phyloP scores from a whole-genome alignment of 2,329 filamentous ascomycete species.

The Ambrosiella cleistominuta region DNA sequence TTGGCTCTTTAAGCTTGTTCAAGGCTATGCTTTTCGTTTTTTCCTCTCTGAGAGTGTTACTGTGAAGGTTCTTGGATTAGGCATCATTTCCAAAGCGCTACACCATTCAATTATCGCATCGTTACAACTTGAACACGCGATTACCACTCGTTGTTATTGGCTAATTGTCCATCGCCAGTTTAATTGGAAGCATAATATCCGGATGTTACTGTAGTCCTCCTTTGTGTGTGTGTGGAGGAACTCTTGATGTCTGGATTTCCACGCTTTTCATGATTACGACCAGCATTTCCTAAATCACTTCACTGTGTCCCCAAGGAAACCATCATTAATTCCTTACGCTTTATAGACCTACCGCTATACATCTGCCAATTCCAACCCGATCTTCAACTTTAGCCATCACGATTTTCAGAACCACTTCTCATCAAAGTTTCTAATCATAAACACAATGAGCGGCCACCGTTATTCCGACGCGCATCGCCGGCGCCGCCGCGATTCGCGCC shows the following conservation, averaged over 20 bases:
- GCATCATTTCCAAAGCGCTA: neutral
- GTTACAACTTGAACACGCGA: neutral
- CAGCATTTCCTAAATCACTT: neutral
- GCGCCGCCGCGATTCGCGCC: constrained; percentile 2
- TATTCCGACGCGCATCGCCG: constrained; percentile 8
- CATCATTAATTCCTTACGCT: neutral
- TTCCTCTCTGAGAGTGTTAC: neutral
- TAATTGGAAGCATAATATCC: neutral
- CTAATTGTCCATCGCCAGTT: neutral
- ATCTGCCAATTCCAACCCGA: neutral
- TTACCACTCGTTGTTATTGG: neutral
- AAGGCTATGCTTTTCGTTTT: neutral
- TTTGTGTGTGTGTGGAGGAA: neutral
- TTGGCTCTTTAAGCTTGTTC: neutral
- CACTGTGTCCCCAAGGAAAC: neutral
- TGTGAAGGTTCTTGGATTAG: neutral
- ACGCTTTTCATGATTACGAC: constrained; percentile 1
- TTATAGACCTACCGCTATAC: neutral
- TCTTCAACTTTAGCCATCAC: neutral
- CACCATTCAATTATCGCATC: neutral
- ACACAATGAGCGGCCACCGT: constrained; percentile 6
- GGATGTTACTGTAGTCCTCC: neutral
- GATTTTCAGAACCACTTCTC: neutral
- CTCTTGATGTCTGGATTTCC: neutral
- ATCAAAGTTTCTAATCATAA: neutral